Conservation (phyloP, 345 rosid species). For the Litchi chinensis region DNA sequence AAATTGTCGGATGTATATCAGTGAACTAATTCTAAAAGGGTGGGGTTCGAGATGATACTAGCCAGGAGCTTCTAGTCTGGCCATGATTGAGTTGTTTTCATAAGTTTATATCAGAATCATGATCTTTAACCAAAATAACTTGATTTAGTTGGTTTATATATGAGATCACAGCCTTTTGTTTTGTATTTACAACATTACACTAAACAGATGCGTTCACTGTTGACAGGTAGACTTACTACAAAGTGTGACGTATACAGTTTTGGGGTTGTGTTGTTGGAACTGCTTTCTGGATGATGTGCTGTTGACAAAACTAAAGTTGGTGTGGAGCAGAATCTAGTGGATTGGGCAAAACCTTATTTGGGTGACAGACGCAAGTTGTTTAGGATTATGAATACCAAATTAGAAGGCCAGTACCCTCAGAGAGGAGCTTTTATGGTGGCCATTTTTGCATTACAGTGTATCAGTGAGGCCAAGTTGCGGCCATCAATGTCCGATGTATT, state of each 20-base stretch:
- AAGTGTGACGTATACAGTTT: constrained; percentile 79
- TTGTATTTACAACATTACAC: not conserved
- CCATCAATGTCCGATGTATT: constrained; percentile 73
- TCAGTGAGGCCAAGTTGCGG: constrained; percentile 58
- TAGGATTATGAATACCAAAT: constrained; percentile 73
- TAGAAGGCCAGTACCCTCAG: constrained; percentile 68
- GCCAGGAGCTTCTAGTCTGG: not conserved
- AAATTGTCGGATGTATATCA: not conserved
- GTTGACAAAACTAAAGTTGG: constrained; percentile 53
- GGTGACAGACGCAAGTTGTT: constrained; percentile 60
- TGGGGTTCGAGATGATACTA: not conserved
- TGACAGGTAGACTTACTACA: constrained; percentile 60
- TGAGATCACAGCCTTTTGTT: not conserved
- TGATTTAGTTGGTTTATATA: not conserved
- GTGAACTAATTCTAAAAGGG: too few species aligned
- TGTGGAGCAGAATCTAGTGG: constrained; percentile 65
- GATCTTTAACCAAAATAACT: not conserved
- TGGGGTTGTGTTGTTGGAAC: constrained; percentile 69
- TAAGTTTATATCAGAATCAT: not conserved
- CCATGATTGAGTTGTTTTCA: not conserved
- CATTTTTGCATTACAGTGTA: constrained; percentile 59
- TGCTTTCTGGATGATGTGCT: constrained; percentile 61
- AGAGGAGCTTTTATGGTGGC: constrained; percentile 61
- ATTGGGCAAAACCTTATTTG: constrained; percentile 76
- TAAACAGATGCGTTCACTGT: not conserved